phyloP scores from a whole-genome alignment of 176 grass and related monocot genomes.

The Bonia amplexicaulis region DNA sequence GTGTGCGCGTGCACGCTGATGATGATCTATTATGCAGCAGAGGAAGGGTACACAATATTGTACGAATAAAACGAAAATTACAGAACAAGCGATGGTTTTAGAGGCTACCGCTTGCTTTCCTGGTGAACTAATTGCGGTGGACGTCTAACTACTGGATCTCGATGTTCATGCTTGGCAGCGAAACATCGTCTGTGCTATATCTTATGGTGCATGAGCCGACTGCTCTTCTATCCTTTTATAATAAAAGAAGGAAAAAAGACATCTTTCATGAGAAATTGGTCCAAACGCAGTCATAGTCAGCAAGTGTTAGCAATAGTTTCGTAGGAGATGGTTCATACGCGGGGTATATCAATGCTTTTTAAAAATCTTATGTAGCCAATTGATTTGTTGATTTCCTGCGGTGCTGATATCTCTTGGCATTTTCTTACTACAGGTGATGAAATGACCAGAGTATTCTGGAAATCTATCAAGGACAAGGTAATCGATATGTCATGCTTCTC shows the following conservation, averaged over 20 bases:
- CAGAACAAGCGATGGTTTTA: background rate
- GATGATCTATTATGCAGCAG: background rate
- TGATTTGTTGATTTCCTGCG: background rate
- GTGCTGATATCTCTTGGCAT: conserved; percentile 7
- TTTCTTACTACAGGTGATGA: conserved; percentile 65
- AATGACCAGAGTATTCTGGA: conserved; percentile 94
- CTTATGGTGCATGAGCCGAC: background rate
- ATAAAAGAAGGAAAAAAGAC: background rate
- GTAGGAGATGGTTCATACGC: background rate
- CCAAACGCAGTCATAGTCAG: background rate
- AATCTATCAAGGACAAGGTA: conserved; percentile 97
- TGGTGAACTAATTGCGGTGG: background rate
- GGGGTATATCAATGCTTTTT: background rate
- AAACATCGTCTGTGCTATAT: background rate
- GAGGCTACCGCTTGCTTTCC: background rate
- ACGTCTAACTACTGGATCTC: background rate
- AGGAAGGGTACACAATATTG: background rate
- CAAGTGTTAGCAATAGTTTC: background rate
- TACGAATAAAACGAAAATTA: background rate
- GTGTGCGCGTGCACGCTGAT: background rate
- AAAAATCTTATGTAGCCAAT: background rate
- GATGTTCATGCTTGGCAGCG: background rate
- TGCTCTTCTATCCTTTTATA: background rate
- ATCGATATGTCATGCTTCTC: background rate
- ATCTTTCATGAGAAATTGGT: background rate